Evolutionary conservation across 1,139 yeast species (phyloP), one percentile per base, ranked within the genome.

Genomic region (Hyphopichia wangnamkhiaoensis): DNA sequence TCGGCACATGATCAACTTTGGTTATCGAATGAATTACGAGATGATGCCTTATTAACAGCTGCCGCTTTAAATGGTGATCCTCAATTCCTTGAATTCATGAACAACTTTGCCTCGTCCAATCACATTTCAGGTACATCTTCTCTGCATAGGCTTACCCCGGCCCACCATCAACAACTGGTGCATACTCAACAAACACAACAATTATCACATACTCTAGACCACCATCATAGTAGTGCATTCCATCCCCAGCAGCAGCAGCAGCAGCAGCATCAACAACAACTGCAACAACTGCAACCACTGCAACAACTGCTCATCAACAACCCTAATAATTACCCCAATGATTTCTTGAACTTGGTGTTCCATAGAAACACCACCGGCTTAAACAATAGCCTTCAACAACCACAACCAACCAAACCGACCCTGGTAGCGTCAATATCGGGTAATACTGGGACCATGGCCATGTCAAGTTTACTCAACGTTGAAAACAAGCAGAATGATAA

Each of bases 41-140:
- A 82, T 48, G 90, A 84, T 50, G 90, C 89, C 0, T 59, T 84
- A 25, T 63, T 84, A 42, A 82, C 90, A 0, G 89, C 89, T 0
- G 85, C 88, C 7, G 89, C 89, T 0, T 66, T 82, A 36, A 82
- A 82, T 45, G 84, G 83, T 24, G 83, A 79, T 45, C 70, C 80
- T 0, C 80, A 78, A 41, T 75, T 78, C 42, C 60, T 80, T 14
- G 85, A 81, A 41, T 66, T 79, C 50, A 71, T 77, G 64, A 71
- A 69, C 41, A 58, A 54, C 32, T 54, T 59, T 24, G 41, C 60
- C 8, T 48, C 60, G 10, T 49, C 58, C 35, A 52, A 46, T 42
- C 56, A 36, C 45, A 46, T 48, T 41, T 15, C 13, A 15, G 5
- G 20, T 3, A 15, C 43, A 18, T 33, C 25, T 30, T 35, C 13